Conservation (phyloP, 192 early-diverging fungal genomes). For the Mortierella alpina region DNA sequence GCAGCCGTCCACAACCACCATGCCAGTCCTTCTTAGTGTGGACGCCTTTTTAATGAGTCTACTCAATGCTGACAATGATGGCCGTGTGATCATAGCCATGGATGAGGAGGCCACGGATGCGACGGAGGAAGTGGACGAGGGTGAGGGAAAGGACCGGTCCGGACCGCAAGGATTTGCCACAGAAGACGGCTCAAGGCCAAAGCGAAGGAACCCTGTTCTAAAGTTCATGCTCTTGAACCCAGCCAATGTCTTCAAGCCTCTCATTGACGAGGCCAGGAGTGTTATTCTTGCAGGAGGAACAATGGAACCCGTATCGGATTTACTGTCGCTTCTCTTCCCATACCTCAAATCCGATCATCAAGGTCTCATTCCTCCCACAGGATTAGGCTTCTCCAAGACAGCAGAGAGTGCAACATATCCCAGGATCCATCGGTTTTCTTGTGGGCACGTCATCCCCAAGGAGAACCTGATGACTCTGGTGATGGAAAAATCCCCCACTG, state of each 20-base stretch:
- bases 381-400: background rate
- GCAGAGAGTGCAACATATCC: conserved; percentile 3
- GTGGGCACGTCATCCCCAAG: conserved; percentile 86
- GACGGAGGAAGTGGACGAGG: background rate
- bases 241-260: conserved; percentile 76
- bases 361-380: background rate
- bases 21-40: conserved; percentile 56
- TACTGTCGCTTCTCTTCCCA: conserved; percentile 45
- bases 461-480: conserved; percentile 78
- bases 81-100: conserved; percentile 69
- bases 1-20: conserved; percentile 18
- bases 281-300: conserved; percentile 94
- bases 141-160: background rate
- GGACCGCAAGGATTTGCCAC: background rate
- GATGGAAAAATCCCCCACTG: conserved; percentile 72
- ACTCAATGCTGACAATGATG: conserved; percentile 73
- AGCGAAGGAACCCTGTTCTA: conserved; percentile 43
- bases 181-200: conserved; percentile 2
- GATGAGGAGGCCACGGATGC: background rate
- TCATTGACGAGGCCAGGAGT: conserved; percentile 83
- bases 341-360: conserved; percentile 22
- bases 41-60: conserved; percentile 68
- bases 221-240: conserved; percentile 93
- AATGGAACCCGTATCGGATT: conserved; percentile 81
- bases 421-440: conserved; percentile 75